Conservation (phyloP, 2,329 filamentous ascomycete genomes). For the Fusarium sp. region DNA sequence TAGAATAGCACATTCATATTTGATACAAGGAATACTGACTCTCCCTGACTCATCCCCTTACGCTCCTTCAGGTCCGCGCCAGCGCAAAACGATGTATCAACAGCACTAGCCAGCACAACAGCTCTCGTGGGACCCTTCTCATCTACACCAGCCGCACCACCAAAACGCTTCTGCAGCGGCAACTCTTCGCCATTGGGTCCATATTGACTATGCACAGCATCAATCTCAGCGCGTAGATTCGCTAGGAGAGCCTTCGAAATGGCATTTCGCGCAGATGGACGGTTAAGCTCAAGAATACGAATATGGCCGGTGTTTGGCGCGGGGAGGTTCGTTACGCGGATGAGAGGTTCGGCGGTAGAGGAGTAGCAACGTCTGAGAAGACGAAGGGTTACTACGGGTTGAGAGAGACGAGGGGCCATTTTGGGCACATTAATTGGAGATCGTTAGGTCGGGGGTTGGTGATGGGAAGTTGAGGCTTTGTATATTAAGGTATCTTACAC, state of each 20-base stretch:
- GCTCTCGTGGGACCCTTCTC: slow-evolving; percentile 76
- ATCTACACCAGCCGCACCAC: slow-evolving; percentile 58
- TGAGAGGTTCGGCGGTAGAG: slow-evolving; percentile 61
- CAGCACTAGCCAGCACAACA: slow-evolving; percentile 83
- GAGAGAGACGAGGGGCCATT: slow-evolving; percentile 51
- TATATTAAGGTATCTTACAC: background rate
- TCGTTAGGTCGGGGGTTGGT: background rate
- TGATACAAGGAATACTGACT: slow-evolving; percentile 66
- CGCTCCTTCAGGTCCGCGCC: slow-evolving; percentile 95
- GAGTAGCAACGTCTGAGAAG: slow-evolving; percentile 54
- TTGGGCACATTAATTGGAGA: slow-evolving; percentile 5
- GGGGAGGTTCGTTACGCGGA: slow-evolving; percentile 80
- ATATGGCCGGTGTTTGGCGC: slow-evolving; percentile 86
- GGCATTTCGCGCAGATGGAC: slow-evolving; percentile 87
- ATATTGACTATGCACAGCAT: slow-evolving; percentile 75
- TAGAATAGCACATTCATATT: background rate
- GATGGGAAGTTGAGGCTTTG: background rate
- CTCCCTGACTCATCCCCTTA: slow-evolving; percentile 77
- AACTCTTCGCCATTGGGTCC: slow-evolving; percentile 65
- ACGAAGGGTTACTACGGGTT: slow-evolving; percentile 34
- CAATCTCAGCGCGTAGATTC: slow-evolving; percentile 77
- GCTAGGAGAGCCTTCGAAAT: slow-evolving; percentile 83
- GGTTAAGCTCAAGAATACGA: slow-evolving; percentile 87
- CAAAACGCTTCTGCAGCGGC: slow-evolving; percentile 55
- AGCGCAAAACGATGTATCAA: slow-evolving; percentile 91